Base-by-base conservation (phyloP, 2,329 filamentous ascomycete species). In the Chalaropsis ovoidea region DNA sequence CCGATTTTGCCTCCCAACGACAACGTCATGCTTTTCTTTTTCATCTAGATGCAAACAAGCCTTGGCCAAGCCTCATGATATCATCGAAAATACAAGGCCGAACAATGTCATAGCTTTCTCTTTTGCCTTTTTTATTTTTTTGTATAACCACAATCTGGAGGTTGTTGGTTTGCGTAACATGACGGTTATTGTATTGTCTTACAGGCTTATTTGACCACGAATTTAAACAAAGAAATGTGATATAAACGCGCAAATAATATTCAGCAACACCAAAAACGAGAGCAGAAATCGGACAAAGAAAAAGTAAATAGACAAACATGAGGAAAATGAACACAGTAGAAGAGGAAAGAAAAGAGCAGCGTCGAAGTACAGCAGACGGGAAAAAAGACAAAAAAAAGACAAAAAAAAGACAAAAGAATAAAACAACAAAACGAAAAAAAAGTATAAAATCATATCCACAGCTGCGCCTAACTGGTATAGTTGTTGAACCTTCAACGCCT, bases 401-500 rank as follows among this genome's bases (percentile, higher is more conserved):
- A 52, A 42, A 66, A 67, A 54, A 47, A 65, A 66, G 62, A 63
- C 65, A 68, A 67, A 69, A 67, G 45, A 69, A 35, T 61, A 64
- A 65, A 61, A 65, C 67, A 68, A 69, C 68, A 61, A 69, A 68
- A 67, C 67, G 67, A 70, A 69, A 68, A 69, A 71, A 66, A 68
- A 72, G 64, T 65, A 60, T 62, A 65, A 69, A 67, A 69, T 54
- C n/a, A 64, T 52, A 72, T 71, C 72, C 71, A 71, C 65, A 60
- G 58, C 65, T 63, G 65, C 52, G 61, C 65, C 65, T 62, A 66
- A 63, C 69, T 74, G 73, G 73, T 74, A 75, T 74, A 75, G 68
- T 72, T 72, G 70, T 71, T 73, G 67, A 75, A 75, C 73, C 73
- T 73, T 73, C 68, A 68, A 70, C 71, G 66, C 69, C 69, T 61